phyloP scores from a whole-genome alignment of 306 rosid genomes.

The Corylus avellana region DNA sequence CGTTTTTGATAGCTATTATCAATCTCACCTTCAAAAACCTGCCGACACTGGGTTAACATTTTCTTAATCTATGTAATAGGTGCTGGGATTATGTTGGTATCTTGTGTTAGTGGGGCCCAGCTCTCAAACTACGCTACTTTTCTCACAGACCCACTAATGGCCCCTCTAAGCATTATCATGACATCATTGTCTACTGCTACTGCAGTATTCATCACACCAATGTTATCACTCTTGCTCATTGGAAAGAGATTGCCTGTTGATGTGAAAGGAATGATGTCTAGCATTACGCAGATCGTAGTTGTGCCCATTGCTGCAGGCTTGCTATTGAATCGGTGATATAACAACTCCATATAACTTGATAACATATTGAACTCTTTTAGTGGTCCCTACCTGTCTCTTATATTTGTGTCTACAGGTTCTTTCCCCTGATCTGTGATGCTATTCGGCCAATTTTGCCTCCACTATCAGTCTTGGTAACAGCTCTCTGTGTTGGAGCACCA shows the following conservation, averaged over 20 bases:
- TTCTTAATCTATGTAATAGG: slow-evolving; percentile 54
- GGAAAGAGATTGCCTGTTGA: slow-evolving; percentile 94
- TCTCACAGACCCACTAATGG: slow-evolving; percentile 84
- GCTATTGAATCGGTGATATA: slow-evolving; percentile 73
- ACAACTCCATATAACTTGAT: slow-evolving; percentile 13
- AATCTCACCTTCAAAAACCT: slow-evolving; percentile 20
- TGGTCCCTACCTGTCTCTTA: slow-evolving; percentile 21
- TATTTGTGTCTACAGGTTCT: slow-evolving; percentile 57
- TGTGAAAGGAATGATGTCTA: slow-evolving; percentile 94
- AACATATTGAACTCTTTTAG: slow-evolving; percentile 7
- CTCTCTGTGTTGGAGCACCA: slow-evolving; percentile 96
- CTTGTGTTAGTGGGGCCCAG: slow-evolving; percentile 97
- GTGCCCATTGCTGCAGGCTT: slow-evolving; percentile 81
- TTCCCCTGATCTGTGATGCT: slow-evolving; percentile 64
- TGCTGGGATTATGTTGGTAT: slow-evolving; percentile 88
- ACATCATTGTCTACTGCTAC: slow-evolving; percentile 92
- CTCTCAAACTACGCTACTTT: slow-evolving; percentile 92
- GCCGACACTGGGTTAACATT: slow-evolving; percentile 33
- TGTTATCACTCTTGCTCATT: slow-evolving; percentile 79
- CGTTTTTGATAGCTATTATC: neutral
- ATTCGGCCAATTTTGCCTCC: slow-evolving; percentile 86
- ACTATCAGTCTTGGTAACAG: slow-evolving; percentile 76
- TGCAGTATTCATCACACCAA: slow-evolving; percentile 83
- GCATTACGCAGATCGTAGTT: slow-evolving; percentile 87
- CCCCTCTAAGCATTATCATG: slow-evolving; percentile 94